Percentiles rank a stretch among this genome's conserved stretches.
phyloP scores from a whole-genome alignment of 257 asterid species.

The Datura wrightii region DNA sequence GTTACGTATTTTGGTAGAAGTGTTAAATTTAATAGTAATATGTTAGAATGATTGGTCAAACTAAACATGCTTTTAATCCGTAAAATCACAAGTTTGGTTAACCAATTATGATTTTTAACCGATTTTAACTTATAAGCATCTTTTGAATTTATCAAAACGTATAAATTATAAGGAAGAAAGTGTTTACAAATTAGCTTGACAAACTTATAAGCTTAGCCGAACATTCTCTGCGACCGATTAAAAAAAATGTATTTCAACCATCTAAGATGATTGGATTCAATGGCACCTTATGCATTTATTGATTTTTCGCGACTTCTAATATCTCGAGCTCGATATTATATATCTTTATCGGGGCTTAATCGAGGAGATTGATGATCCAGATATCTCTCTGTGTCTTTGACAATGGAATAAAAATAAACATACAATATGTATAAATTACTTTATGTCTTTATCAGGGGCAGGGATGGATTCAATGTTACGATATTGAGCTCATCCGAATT shows the following conservation, averaged over 20 bases:
- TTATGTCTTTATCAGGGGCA: not conserved
- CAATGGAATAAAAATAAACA: not conserved
- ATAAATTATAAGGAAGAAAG: not conserved
- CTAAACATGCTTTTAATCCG: not conserved
- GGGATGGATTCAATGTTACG: not conserved
- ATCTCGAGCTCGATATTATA: not conserved
- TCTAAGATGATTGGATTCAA: not conserved
- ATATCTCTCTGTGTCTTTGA: not conserved
- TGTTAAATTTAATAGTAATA: not conserved
- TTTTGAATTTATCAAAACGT: not conserved
- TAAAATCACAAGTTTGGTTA: not conserved
- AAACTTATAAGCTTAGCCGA: not conserved
- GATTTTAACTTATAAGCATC: not conserved
- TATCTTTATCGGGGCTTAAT: not conserved
- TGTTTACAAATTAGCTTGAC: not conserved
- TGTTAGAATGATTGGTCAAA: not conserved
- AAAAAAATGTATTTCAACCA: not conserved
- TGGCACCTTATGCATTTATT: not conserved
- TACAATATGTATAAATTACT: not conserved
- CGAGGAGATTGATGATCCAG: not conserved
- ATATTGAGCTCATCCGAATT: not conserved
- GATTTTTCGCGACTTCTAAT: not conserved
- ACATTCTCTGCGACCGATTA: not conserved
- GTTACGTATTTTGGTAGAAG: not conserved
- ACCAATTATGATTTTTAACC: not conserved